Evolutionary conservation across 371 early-diverging fungal species (phyloP).

Genomic region (Mucor velutinosus): DNA sequence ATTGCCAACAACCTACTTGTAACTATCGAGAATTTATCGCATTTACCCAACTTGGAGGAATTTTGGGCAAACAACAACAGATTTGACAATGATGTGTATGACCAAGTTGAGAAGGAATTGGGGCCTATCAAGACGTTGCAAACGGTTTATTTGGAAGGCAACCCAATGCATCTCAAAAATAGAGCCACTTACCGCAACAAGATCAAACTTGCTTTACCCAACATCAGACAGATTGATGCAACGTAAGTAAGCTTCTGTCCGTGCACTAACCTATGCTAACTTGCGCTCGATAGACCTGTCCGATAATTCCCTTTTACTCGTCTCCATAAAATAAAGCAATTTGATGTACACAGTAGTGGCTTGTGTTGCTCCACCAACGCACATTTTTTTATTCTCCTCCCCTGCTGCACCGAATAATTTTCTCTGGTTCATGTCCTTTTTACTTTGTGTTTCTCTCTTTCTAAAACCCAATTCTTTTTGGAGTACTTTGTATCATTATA

Average conservation of each 20-base stretch:
- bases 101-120: slow-evolving; percentile 78
- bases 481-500: background rate
- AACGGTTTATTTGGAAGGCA: slow-evolving; percentile 95
- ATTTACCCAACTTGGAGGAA: slow-evolving; percentile 77
- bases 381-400: background rate
- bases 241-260: slow-evolving; percentile 31
- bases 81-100: slow-evolving; percentile 68
- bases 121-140: slow-evolving; percentile 59
- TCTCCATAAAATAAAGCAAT: background rate
- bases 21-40: slow-evolving; percentile 76
- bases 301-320: slow-evolving; percentile 5
- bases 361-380: slow-evolving; percentile 1
- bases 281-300: slow-evolving; percentile 18
- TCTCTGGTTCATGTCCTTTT: slow-evolving; percentile 5
- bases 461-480: background rate
- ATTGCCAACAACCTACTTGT: slow-evolving; percentile 81
- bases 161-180: slow-evolving; percentile 83
- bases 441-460: slow-evolving; percentile 2
- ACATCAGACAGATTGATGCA: slow-evolving; percentile 93
- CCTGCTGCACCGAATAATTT: slow-evolving; percentile 1
- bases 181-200: slow-evolving; percentile 87
- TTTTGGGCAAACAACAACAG: slow-evolving; percentile 92
- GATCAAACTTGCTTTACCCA: slow-evolving; percentile 84
- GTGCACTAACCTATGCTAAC: background rate
- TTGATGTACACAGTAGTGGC: slow-evolving; percentile 5